Base-by-base conservation (phyloP, 176 grass and related monocot genomes). In the Bothriochloa decipiens region DNA sequence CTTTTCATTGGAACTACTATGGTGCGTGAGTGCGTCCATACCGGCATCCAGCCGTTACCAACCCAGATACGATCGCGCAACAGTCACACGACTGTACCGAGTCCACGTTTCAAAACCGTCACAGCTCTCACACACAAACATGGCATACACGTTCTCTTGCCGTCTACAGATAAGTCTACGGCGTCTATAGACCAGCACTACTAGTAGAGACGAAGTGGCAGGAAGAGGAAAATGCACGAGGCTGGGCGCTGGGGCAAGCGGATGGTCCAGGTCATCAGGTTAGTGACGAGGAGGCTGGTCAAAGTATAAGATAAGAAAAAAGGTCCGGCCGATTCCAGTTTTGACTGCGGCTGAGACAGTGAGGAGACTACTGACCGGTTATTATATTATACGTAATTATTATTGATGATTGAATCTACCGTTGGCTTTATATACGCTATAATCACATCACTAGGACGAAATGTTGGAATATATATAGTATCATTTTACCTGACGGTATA, bases 81-180 rank as follows among this genome's bases (percentile, higher is more conserved):
- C 70, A 4, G 13, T 6, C 6, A 6, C 7, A 47, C n/a, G 11
- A 72, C 25, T 27, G 3, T 66, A 35, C 64, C 58, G 4, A 39
- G 80, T 60, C 35, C 66, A 82, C 37, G 50, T 71, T 41, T 72
- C 65, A 35, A 32, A 41, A 49, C 77, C 25, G 61, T 47, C 39
- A 42, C 61, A 12, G n/a, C 4, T 63, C 7, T 25, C 58, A 36
- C 35, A 36, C 29, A 32, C 29, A 32, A 32, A 1, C 25, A 26
- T 63, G 22, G 11, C 26, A 45, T 11, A 22, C 46, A 32, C 28
- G 15, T n/a, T 55, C 73, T 57, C 16, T 36, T 22, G 17, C 1
- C 46, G 73, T 53, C 17, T 49, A 74, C 25, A 16, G 3, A 32
- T 23, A 62, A 17, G 55, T 37, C 22, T 3, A 58, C 33, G 55